phyloP scores from a whole-genome alignment of 179 eudicot genomes.

The Silene noctiflora region DNA sequence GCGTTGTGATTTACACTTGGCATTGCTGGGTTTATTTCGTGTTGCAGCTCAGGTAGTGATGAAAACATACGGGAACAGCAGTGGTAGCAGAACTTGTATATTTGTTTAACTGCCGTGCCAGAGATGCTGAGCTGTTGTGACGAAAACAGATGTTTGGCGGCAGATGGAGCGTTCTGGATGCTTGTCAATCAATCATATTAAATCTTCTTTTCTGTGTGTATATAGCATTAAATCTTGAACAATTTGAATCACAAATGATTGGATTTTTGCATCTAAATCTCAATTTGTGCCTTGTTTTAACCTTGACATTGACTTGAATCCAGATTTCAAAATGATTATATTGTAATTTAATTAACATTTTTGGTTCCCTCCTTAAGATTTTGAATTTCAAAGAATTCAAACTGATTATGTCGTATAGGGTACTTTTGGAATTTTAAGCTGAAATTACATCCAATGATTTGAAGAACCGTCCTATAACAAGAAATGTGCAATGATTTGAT shows the following conservation, averaged over 20 bases:
- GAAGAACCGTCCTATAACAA: no score
- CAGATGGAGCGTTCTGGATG: neutral
- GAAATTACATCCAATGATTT: no score
- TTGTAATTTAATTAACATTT: no score
- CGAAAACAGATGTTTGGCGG: neutral
- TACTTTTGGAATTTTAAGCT: no score
- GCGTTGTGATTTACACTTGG: no score
- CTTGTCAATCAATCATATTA: slow-evolving; percentile 10
- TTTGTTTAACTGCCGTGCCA: neutral
- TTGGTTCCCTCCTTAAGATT: no score
- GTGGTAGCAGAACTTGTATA: neutral
- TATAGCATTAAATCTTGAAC: neutral
- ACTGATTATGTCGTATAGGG: no score
- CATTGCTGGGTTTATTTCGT: neutral
- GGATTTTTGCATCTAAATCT: neutral
- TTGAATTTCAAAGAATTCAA: no score
- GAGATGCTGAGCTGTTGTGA: slow-evolving; percentile 8
- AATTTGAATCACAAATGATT: neutral
- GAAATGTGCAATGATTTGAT: no score
- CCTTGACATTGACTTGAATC: neutral
- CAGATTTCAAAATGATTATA: no score
- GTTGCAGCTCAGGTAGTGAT: neutral
- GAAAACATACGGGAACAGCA: neutral
- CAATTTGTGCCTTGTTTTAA: neutral
- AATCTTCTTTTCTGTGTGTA: neutral